These are phyloP conservation scores for Trichaptum fuscoviolaceum DNA, from an alignment of 768 basidiomycete genomes.

Conservation along the genomic window DNA sequence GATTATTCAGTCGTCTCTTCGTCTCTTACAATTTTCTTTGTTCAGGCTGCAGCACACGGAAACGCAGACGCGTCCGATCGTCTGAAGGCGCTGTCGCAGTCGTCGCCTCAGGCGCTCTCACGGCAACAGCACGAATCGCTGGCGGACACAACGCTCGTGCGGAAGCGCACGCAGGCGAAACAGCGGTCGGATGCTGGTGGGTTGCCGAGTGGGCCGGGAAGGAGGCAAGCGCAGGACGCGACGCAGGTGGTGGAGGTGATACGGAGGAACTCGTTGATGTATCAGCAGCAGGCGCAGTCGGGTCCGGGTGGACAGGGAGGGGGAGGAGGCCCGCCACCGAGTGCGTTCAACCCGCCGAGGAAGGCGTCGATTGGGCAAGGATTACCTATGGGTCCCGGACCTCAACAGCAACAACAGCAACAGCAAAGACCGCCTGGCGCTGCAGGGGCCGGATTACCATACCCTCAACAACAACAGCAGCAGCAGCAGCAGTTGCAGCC, in stretches of 20 bases:
- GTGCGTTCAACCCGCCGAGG: background rate
- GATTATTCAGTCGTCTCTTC: background rate
- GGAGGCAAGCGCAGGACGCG: slow-evolving; percentile 25
- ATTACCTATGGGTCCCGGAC: background rate
- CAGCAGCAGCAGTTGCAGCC: slow-evolving; percentile 7
- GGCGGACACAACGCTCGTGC: slow-evolving; percentile 74
- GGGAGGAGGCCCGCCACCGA: slow-evolving; percentile 5
- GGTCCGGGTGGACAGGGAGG: slow-evolving; percentile 12
- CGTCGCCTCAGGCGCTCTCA: slow-evolving; percentile 60
- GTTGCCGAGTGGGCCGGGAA: slow-evolving; percentile 7
- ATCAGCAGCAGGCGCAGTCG: slow-evolving; percentile 12
- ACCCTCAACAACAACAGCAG: slow-evolving; percentile 7
- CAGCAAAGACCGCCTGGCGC: background rate
- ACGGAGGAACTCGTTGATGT: slow-evolving; percentile 40
- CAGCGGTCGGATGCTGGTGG: slow-evolving; percentile 41
- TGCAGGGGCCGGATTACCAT: background rate
- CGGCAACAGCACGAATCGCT: slow-evolving; percentile 75
- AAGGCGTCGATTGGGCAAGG: background rate
- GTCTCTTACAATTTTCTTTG: background rate
- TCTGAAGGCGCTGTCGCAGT: slow-evolving; percentile 59
- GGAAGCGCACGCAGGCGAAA: slow-evolving; percentile 73
- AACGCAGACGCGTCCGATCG: slow-evolving; percentile 79
- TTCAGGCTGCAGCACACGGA: slow-evolving; percentile 67
- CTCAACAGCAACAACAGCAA: too few species aligned
- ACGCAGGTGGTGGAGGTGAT: slow-evolving; percentile 49